A percentile compares a stretch with the other conserved stretches of the same genome.
These are phyloP conservation scores for Cupressus sempervirens DNA, from an alignment of 75 land plant genomes.

Conservation along the genomic window DNA sequence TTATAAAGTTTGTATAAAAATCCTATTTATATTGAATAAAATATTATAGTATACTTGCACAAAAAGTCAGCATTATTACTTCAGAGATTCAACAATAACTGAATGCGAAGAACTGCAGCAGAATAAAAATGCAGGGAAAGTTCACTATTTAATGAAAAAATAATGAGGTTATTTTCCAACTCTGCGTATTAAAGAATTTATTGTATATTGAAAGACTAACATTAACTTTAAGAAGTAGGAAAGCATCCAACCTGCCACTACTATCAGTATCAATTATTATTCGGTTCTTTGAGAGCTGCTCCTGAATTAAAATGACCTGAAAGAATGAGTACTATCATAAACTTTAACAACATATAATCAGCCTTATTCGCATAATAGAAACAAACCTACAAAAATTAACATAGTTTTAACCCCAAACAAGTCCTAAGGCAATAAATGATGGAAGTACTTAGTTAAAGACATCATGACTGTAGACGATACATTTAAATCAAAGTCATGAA, in stretches of 20 bases:
- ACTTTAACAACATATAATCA: background rate
- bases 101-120: background rate
- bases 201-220: background rate
- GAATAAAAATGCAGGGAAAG: background rate
- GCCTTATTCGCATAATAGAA: background rate
- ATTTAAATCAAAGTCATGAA: too few species aligned
- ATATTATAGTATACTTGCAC: too few species aligned
- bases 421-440: background rate
- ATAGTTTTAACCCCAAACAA: background rate
- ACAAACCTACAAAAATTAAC: background rate
- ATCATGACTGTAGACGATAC: background rate
- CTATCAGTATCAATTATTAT: conserved; percentile 92
- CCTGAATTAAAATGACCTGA: conserved; percentile 95
- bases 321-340: background rate
- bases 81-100: background rate
- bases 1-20: too few species aligned
- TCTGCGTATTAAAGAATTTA: background rate
- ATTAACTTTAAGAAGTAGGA: background rate
- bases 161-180: background rate
- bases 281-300: conserved; percentile 94
- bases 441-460: background rate
- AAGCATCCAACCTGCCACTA: conserved; percentile 61
- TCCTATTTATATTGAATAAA: too few species aligned
- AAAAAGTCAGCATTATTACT: background rate
- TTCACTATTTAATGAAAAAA: background rate